Evolutionary conservation across 768 basidiomycete genomes (phyloP).

Genomic region (Boletales sp.): DNA sequence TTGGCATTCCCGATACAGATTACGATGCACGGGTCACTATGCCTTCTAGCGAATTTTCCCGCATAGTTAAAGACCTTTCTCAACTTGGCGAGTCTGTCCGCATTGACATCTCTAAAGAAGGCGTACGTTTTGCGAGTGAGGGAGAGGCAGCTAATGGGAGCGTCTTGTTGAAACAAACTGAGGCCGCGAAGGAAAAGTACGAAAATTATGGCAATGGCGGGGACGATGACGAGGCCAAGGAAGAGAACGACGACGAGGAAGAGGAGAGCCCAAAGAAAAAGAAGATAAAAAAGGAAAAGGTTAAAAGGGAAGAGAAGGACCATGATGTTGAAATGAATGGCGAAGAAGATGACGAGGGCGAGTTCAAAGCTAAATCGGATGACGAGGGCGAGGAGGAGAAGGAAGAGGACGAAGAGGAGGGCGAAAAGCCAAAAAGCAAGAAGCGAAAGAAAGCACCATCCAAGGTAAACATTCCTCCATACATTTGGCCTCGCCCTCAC

Average conservation of each 20-base stretch:
- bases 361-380: slow-evolving; percentile 42
- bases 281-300: slow-evolving; percentile 35
- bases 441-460: slow-evolving; percentile 61
- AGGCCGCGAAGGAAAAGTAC: slow-evolving; percentile 43
- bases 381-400: slow-evolving; percentile 46
- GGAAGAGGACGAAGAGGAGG: slow-evolving; percentile 51
- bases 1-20: slow-evolving; percentile 95
- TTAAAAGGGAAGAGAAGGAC: slow-evolving; percentile 39
- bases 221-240: slow-evolving; percentile 38
- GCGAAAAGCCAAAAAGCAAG: slow-evolving; percentile 52
- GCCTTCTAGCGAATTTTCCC: slow-evolving; percentile 80
- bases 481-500: background rate
- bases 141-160: slow-evolving; percentile 93
- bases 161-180: slow-evolving; percentile 77
- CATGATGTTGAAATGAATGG: slow-evolving; percentile 47
- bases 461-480: slow-evolving; percentile 38
- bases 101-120: slow-evolving; percentile 95
- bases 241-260: slow-evolving; percentile 38
- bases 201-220: slow-evolving; percentile 42
- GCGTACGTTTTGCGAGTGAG: slow-evolving; percentile 87
- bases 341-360: slow-evolving; percentile 43
- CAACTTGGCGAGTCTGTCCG: slow-evolving; percentile 91
- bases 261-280: slow-evolving; percentile 25
- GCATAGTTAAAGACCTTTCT: slow-evolving; percentile 90
- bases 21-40: slow-evolving; percentile 93